phyloP scores from a whole-genome alignment of 2,329 filamentous ascomycete species.

The Macrophomina pseudophaseolina region DNA sequence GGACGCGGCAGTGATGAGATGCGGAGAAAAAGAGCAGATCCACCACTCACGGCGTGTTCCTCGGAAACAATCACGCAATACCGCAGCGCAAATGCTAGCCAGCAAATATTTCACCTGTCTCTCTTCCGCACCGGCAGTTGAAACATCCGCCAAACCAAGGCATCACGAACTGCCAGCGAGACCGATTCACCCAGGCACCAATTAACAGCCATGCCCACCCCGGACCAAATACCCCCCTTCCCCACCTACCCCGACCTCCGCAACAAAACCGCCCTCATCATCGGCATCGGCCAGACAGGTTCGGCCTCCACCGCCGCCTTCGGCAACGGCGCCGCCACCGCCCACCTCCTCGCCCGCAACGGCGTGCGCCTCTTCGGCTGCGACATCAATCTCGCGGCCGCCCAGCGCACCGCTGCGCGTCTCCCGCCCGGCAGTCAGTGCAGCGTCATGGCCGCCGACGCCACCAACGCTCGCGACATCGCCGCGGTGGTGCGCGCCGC shows the following conservation, averaged over 20 bases:
- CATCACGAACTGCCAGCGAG: background rate
- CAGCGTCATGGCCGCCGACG: slow-evolving; percentile 28
- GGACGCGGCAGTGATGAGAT: background rate
- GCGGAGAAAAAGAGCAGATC: background rate
- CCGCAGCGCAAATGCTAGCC: background rate
- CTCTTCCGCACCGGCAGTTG: background rate
- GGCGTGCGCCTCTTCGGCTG: slow-evolving; percentile 26
- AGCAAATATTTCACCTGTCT: background rate
- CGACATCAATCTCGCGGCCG: slow-evolving; percentile 16
- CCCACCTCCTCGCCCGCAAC: slow-evolving; percentile 14
- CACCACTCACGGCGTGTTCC: background rate
- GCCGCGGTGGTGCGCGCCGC: background rate
- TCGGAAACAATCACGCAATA: background rate
- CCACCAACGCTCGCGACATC: background rate
- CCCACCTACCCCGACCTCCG: slow-evolving; percentile 29
- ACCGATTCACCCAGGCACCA: background rate
- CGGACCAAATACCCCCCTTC: background rate
- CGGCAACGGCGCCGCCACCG: slow-evolving; percentile 27
- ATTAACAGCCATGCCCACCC: background rate
- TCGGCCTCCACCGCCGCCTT: slow-evolving; percentile 8
- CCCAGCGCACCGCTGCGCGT: slow-evolving; percentile 11
- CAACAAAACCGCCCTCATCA: slow-evolving; percentile 19
- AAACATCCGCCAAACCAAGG: background rate
- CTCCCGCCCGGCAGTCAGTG: slow-evolving; percentile 9
- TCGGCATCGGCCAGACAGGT: slow-evolving; percentile 24